Base-by-base conservation (phyloP, 1,139 yeast genomes). In the Yamadazyma conglobata region DNA sequence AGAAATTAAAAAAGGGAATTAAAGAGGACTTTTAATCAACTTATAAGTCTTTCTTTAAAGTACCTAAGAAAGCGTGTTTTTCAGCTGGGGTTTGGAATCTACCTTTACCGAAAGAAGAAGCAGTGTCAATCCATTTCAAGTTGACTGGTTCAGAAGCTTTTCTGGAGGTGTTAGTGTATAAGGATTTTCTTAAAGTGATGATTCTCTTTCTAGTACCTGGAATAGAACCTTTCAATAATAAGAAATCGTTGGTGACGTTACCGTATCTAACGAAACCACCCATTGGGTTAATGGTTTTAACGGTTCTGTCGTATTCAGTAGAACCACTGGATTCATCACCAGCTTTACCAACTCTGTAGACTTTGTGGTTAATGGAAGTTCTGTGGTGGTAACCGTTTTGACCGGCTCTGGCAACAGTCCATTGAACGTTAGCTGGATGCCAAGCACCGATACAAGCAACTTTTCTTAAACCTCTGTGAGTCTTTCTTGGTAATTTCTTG, bases 381-480 rank as follows among this genome's bases (percentile, higher is more conserved):
- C 99, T 89, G 93, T 88, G 96, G 78, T 91, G 98, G 95, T 85
- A 91, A 87, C 99, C 99, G 79, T 83, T 87, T 81, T 91, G 98
- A 91, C 99, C 99, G 60, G 98, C 96, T 78, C 99, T 88, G 61
- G 98, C 97, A 73, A 91, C 98, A 65, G 97, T 85, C 95, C 95
- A 91, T 75, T 81, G 77, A 66, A 91, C 99, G 79, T 91, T 95
- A 76, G 96, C 84, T 73, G 98, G 98, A 79, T 91, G 98, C 99
- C 99, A 91, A 67, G 99, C 96, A 83, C 99, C 99, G 65, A 91
- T 93, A 88, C 99, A 91, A 67, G 98, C 99, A 74, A 91, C 98
- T 88, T 93, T 93, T 83, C 99, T 88, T 70, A 89, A 81, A 91
- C 99, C 99, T 84, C 97, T 88, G 77, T 91, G 99, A 70, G 99